Evolutionary conservation across 176 grass and related monocot species (phyloP), one percentile per base, ranked within the genome.

Genomic region (Tillandsia fasciculata): DNA sequence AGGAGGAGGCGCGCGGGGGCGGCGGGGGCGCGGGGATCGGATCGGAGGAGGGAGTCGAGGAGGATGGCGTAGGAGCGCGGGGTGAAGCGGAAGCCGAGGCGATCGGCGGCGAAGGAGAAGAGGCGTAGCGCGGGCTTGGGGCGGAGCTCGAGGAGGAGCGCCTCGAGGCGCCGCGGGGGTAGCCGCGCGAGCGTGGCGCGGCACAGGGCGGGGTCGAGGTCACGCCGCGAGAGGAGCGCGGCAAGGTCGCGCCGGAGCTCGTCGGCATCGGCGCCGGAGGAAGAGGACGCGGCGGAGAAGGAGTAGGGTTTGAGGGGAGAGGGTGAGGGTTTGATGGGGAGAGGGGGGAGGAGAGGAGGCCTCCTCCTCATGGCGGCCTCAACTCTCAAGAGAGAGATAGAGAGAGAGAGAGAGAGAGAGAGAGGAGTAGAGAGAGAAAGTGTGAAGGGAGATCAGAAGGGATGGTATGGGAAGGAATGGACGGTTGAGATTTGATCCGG

Each of bases 301-400:
- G 75, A 10, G 71, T 53, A 65, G 63, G 47, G 9, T 18, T 64
- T 52, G 81, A 77, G 51, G 67, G 68, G 22, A 78, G 82, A 49
- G 68, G 53, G 77, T 70, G 15, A 24, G 64, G 76, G 14, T 57
- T 66, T 9, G 77, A 53, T 14, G 76, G 51, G 67, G 66, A 28
- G 23, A 50, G 29, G 50, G 48, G 10, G 42, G 5, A 48, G 75
- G 3, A 27, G 76, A 3, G 52, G 70, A 3, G 81, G 70, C 70
- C 78, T 78, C 79, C 79, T 96, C 79, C 79, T 96, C 88, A 88
- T 96, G 80, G 83, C 72, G 67, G 77, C 76, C 68, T 67, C 50
- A 63, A n/a, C 24, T 24, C 24, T 24, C 24, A 12, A 14, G 50
- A 58, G 50, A 50, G 49, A 70, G 20, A 26, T 67, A 26, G 20